Evolutionary conservation across 257 asterid genomes (phyloP), one percentile per base, ranked within the genome.

Genomic region (Galeopsis tetrahit): DNA sequence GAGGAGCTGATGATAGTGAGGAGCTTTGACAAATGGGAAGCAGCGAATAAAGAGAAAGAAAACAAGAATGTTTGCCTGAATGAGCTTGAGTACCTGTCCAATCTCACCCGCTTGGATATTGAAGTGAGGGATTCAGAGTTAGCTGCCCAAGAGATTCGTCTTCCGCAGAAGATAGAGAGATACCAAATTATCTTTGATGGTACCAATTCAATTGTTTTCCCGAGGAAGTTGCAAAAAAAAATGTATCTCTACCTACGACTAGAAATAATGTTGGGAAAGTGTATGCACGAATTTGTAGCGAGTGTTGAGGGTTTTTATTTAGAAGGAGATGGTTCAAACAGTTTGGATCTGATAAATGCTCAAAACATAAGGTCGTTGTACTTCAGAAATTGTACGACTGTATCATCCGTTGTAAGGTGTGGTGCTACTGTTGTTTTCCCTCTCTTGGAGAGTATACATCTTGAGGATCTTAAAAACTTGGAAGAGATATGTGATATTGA

Each of bases 41-140:
- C 42, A 58, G 33, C 56, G 13, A 21, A 21, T 21, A 21, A 21
- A 21, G 28, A 21, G 28, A 21, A 21, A 21, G 28, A 21, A 21
- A 21, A 21, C 28, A 21, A 21, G 28, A 21, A 21, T 21, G 28
- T 11, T 4, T 0, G 58, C 1, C 43, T 63, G 7, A 9, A 9
- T 7, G 77, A 63, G 66, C 66, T 73, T 2, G 43, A 73, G 58
- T n/a, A 13, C 10, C 33, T 71, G 36, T 2, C 28, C 2, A 44
- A 34, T 6, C 63, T 61, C 31, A 49, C 28, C 1, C 5, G 69
- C 15, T 11, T 73, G 77, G 28, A 63, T 21, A 51, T 73, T 38
- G 28, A 38, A 10, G 32, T 51, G 4, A 0, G 10, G 4, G 43
- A 72, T 28, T 21, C 3, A 8, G 1, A 8, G 10, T 36, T 72